phyloP scores from a whole-genome alignment of 306 rosid species.

The Hylodesmum podocarpum region DNA sequence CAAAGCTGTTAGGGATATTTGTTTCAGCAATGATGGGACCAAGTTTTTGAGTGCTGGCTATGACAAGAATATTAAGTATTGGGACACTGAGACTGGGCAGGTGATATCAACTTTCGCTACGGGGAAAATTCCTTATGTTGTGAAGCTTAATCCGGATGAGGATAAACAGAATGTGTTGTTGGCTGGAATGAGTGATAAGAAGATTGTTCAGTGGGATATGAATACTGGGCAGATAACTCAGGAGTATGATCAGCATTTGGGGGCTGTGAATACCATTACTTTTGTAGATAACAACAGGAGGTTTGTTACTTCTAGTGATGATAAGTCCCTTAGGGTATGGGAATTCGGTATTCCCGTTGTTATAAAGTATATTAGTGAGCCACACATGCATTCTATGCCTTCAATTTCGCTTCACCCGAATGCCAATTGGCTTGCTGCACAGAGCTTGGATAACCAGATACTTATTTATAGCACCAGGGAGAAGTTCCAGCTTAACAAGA shows the following conservation, averaged over 20 bases:
- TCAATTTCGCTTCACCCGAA: constrained; percentile 92
- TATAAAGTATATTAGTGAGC: constrained; percentile 95
- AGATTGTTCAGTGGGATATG: constrained; percentile 99
- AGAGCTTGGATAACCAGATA: constrained; percentile 98
- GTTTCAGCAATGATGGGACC: constrained; percentile 83
- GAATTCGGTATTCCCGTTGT: constrained; percentile 98
- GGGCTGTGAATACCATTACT: constrained; percentile 96
- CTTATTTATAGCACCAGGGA: constrained; percentile 95
- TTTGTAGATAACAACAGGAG: constrained; percentile 96
- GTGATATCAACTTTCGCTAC: constrained; percentile 89
- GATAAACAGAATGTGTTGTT: constrained; percentile 92
- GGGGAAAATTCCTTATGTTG: constrained; percentile 93
- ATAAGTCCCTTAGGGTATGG: constrained; percentile 94
- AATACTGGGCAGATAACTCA: constrained; percentile 89
- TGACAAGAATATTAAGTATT: constrained; percentile 96
- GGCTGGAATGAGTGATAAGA: constrained; percentile 99
- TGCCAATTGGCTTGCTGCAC: constrained; percentile 92
- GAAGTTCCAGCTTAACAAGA: constrained; percentile 97
- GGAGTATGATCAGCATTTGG: constrained; percentile 98
- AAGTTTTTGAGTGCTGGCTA: constrained; percentile 90
- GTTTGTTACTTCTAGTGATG: constrained; percentile 97
- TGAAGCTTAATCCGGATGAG: constrained; percentile 89
- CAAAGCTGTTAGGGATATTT: constrained; percentile 85
- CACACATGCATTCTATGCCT: constrained; percentile 99
- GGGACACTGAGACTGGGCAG: constrained; percentile 99